A percentile compares a stretch with the other conserved stretches of the same genome.
These are phyloP conservation scores for Eimeria sp. DNA, from an alignment of 169 alveolate genomes.

Conservation along the genomic window DNA sequence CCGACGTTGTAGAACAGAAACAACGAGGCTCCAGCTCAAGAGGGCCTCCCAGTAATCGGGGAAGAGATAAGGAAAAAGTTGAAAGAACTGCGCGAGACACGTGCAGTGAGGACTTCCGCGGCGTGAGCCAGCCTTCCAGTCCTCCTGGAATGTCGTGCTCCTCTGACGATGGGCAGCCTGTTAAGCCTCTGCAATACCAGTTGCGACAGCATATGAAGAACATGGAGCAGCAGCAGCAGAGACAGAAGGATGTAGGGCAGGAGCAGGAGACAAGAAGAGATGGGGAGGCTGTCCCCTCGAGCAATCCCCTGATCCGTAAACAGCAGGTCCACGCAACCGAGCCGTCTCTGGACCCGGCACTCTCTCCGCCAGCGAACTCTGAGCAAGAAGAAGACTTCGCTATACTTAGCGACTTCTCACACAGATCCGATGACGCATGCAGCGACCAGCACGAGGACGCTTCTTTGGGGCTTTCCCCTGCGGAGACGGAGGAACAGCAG, in stretches of 20 bases:
- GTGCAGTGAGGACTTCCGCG: background rate
- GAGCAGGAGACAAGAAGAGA: background rate
- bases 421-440: background rate
- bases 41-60: background rate
- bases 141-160: background rate
- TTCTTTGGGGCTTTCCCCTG: background rate
- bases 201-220: slow-evolving; percentile 9
- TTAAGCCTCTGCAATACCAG: background rate
- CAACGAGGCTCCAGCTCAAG: background rate
- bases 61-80: background rate
- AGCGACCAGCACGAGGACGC: background rate
- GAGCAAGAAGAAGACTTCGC: background rate
- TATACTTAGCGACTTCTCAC: background rate
- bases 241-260: background rate
- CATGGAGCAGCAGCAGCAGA: slow-evolving; percentile 4
- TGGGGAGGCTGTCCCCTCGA: background rate
- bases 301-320: background rate
- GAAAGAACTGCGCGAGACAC: background rate
- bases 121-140: background rate
- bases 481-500: slow-evolving; percentile 12
- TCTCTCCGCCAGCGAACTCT: background rate
- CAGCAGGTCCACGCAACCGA: slow-evolving; percentile 2
- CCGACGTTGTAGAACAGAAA: background rate
- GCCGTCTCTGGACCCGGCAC: background rate
- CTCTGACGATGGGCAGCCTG: background rate